Conservation (phyloP, 2,329 filamentous ascomycete species). For the Botrytis porri region DNA sequence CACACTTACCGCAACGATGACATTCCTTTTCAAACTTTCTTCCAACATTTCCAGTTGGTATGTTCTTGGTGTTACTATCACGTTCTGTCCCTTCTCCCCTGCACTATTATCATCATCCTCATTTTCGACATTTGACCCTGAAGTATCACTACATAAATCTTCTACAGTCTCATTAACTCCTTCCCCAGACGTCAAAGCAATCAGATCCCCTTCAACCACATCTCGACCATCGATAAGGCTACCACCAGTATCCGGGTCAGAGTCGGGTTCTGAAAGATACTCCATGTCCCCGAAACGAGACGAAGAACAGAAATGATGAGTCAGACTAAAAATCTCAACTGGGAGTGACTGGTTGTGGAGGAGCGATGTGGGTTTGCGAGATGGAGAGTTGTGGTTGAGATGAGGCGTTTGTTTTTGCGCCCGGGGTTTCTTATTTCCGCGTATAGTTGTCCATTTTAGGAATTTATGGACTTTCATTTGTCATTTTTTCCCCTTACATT, state of each 20-base stretch:
- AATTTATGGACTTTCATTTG: not conserved
- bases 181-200: not conserved
- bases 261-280: not conserved
- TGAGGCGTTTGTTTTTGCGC: not conserved
- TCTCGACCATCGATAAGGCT: not conserved
- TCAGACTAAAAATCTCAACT: not conserved
- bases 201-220: not conserved
- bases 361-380: not conserved
- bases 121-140: not conserved
- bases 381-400: not conserved
- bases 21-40: slow-evolving; percentile 64
- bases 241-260: not conserved
- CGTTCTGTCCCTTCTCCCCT: not conserved
- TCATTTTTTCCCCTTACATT: not conserved
- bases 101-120: not conserved
- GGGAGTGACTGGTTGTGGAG: not conserved
- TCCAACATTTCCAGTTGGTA: slow-evolving; percentile 78
- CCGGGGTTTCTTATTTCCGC: slow-evolving; percentile 5
- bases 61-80: slow-evolving; percentile 33
- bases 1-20: slow-evolving; percentile 62
- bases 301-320: not conserved
- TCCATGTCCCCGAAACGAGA: not conserved
- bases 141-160: not conserved
- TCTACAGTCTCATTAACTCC: not conserved
- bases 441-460: not conserved